These are phyloP conservation scores for Fragaria vesca DNA, from an alignment of 306 rosid genomes.

Conservation along the genomic window DNA sequence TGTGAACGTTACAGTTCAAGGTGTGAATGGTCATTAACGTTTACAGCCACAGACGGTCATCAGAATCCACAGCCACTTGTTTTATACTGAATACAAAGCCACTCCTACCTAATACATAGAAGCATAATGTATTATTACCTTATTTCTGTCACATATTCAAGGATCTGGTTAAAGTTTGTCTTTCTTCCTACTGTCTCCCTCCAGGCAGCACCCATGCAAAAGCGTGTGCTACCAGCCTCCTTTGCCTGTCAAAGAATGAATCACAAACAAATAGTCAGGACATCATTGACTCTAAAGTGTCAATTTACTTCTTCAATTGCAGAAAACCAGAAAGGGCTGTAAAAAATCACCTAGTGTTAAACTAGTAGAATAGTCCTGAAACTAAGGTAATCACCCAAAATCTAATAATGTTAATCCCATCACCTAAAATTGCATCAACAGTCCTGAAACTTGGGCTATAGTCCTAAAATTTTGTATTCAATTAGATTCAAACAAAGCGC, in stretches of 20 bases:
- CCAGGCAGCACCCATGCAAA: slow-evolving; percentile 99
- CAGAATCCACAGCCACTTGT: neutral
- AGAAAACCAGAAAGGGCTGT: neutral
- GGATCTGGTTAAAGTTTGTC: slow-evolving; percentile 86
- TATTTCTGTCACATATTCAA: slow-evolving; percentile 81
- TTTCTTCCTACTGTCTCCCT: slow-evolving; percentile 92
- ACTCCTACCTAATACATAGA: neutral
- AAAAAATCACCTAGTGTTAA: no score
- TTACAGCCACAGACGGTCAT: neutral
- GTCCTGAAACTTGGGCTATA: neutral
- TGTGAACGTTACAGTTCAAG: neutral
- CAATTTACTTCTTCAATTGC: neutral
- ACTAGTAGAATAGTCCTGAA: no score
- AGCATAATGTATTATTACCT: slow-evolving; percentile 45
- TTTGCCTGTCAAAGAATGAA: slow-evolving; percentile 65
- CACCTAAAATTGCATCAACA: neutral
- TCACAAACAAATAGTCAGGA: slow-evolving; percentile 5
- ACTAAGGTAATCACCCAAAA: no score
- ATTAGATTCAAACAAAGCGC: neutral
- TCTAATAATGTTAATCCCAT: no score
- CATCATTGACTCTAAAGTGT: neutral
- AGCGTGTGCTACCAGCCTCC: slow-evolving; percentile 98
- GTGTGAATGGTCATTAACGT: neutral
- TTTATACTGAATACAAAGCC: neutral
- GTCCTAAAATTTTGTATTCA: neutral